A percentile compares a stretch with the other conserved stretches of the same genome.
These are phyloP conservation scores for Vanrija pseudolonga DNA, from an alignment of 1,284 basidiomycete genomes.

Conservation along the genomic window DNA sequence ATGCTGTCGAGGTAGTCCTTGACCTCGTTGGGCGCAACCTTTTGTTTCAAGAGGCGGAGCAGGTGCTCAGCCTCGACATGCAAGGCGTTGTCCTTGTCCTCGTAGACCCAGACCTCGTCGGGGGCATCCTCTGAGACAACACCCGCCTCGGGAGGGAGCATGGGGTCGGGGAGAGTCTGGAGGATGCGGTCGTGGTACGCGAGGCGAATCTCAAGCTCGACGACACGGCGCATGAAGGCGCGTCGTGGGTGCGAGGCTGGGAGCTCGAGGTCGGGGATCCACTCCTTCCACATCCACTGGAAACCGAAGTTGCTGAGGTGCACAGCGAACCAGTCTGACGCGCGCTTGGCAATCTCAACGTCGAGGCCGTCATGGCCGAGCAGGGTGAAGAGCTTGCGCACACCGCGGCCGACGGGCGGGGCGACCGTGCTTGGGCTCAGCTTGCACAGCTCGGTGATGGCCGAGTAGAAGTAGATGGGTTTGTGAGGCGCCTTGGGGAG, in stretches of 20 bases:
- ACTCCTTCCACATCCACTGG: slow-evolving; percentile 99
- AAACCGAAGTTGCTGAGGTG: slow-evolving; percentile 99
- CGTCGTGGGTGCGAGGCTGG: slow-evolving; percentile 75
- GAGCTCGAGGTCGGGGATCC: slow-evolving; percentile 80
- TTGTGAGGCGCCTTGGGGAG: slow-evolving; percentile 75
- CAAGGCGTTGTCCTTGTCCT: slow-evolving; percentile 69
- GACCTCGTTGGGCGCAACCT: slow-evolving; percentile 68
- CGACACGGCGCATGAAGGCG: slow-evolving; percentile 77
- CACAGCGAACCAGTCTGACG: slow-evolving; percentile 90
- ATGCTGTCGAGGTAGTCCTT: slow-evolving; percentile 70
- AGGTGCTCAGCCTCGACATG: slow-evolving; percentile 76
- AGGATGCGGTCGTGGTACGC: slow-evolving; percentile 91
- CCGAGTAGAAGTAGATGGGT: slow-evolving; percentile 77
- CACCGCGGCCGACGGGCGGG: slow-evolving; percentile 91
- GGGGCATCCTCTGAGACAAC: slow-evolving; percentile 73
- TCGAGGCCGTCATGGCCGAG: slow-evolving; percentile 74
- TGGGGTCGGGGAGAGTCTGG: slow-evolving; percentile 78
- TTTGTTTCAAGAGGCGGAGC: slow-evolving; percentile 70
- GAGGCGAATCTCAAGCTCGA: slow-evolving; percentile 86
- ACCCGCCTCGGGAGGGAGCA: slow-evolving; percentile 55
- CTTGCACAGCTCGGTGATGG: slow-evolving; percentile 92
- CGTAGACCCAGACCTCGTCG: slow-evolving; percentile 78
- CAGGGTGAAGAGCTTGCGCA: slow-evolving; percentile 74
- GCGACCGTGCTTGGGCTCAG: slow-evolving; percentile 86
- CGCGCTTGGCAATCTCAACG: slow-evolving; percentile 72